These are phyloP conservation scores for Penicillium taxi DNA, from an alignment of 495 filamentous ascomycete species.

Conservation along the genomic window DNA sequence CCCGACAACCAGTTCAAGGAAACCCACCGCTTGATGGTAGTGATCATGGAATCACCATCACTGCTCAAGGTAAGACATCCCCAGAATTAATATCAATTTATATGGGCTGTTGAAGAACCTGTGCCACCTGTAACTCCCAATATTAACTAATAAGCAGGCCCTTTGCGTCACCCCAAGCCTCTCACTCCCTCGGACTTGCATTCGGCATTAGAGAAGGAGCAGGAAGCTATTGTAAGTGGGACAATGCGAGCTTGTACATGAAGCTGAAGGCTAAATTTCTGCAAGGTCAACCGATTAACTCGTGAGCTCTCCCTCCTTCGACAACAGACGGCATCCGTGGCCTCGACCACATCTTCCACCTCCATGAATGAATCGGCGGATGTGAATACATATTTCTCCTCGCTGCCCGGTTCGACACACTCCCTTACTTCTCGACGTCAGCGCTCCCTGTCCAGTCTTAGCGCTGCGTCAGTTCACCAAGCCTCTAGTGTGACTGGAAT, in stretches of 20 bases:
- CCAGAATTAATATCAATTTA: not conserved
- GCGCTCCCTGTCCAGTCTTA: conserved; percentile 57
- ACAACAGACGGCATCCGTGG: conserved; percentile 72
- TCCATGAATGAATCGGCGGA: conserved; percentile 52
- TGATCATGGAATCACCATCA: conserved; percentile 50
- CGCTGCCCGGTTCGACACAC: conserved; percentile 42
- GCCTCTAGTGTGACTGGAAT: conserved; percentile 41
- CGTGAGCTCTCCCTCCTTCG: conserved; percentile 76
- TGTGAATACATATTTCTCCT: conserved; percentile 36
- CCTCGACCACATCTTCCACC: conserved; percentile 70
- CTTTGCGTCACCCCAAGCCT: conserved; percentile 71
- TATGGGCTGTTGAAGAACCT: not conserved
- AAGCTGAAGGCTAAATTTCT: too few species aligned
- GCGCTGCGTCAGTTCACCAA: conserved; percentile 42
- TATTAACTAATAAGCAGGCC: conserved; percentile 33
- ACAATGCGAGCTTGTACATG: conserved; percentile 1
- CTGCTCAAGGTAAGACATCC: conserved; percentile 44
- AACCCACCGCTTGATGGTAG: conserved; percentile 22
- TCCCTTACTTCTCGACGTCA: conserved; percentile 54
- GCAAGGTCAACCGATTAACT: conserved; percentile 81
- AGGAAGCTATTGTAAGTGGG: conserved; percentile 75
- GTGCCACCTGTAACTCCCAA: not conserved
- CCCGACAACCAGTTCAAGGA: conserved; percentile 38
- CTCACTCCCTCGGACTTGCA: conserved; percentile 82
- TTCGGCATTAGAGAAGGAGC: conserved; percentile 80